Percentiles rank a stretch among this genome's conserved stretches.
phyloP scores from a whole-genome alignment of 306 rosid genomes.

The Boehmeria nivea region DNA sequence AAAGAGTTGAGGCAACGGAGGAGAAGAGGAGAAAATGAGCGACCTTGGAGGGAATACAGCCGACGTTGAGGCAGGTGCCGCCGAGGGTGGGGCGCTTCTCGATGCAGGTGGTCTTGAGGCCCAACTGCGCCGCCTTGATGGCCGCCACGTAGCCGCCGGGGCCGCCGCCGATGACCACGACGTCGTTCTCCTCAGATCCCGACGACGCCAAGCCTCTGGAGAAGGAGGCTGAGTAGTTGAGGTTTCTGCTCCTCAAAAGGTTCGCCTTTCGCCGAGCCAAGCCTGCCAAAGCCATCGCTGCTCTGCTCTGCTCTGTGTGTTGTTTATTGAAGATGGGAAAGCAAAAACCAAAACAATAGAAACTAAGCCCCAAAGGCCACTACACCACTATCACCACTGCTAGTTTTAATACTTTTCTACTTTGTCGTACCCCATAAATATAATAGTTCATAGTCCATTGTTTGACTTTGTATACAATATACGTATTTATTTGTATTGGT shows the following conservation, averaged over 20 bases:
- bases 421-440: too few relatives aligned
- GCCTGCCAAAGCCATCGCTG: slow-evolving; percentile 64
- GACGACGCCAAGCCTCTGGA: slow-evolving; percentile 66
- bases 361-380: too few relatives aligned
- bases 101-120: slow-evolving; percentile 93
- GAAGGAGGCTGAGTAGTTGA: slow-evolving; percentile 39
- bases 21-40: not conserved
- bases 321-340: too few relatives aligned
- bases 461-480: too few relatives aligned
- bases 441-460: too few relatives aligned
- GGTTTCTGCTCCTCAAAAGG: slow-evolving; percentile 18
- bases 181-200: slow-evolving; percentile 91
- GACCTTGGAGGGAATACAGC: slow-evolving; percentile 99
- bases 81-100: slow-evolving; percentile 98
- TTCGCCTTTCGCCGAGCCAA: slow-evolving; percentile 80
- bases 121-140: slow-evolving; percentile 93
- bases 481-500: too few relatives aligned
- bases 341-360: too few relatives aligned
- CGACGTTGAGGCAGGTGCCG: slow-evolving; percentile 97
- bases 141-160: slow-evolving; percentile 99
- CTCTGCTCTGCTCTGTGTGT: too few relatives aligned
- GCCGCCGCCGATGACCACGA: slow-evolving; percentile 95
- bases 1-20: too few relatives aligned
- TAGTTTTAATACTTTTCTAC: too few relatives aligned
- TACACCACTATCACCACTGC: too few relatives aligned